phyloP scores from a whole-genome alignment of 2,329 filamentous ascomycete species.

The Coniochaeta sp. region DNA sequence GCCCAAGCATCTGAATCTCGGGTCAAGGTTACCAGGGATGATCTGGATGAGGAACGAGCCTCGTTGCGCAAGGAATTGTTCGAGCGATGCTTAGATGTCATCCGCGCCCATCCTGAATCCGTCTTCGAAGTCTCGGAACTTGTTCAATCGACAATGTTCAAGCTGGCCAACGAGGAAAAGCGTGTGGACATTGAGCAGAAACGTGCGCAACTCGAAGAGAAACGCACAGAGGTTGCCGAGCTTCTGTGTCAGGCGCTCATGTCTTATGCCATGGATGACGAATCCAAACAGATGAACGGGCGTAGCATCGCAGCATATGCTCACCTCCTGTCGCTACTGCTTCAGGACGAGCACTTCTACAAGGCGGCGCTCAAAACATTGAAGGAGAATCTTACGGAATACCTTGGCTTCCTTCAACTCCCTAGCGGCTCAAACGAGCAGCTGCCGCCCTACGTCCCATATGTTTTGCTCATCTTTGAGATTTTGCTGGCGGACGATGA shows the following conservation, averaged over 20 bases:
- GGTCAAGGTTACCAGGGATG: conserved; percentile 58
- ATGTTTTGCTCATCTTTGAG: conserved; percentile 84
- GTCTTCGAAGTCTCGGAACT: conserved; percentile 89
- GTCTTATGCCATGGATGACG: conserved; percentile 54
- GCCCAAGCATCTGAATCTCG: conserved; percentile 6
- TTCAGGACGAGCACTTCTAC: conserved; percentile 78
- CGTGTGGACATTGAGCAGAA: no score
- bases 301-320: conserved; percentile 76
- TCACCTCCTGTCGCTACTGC: conserved; percentile 79
- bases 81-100: conserved; percentile 82
- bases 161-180: conserved; percentile 48
- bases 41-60: conserved; percentile 68
- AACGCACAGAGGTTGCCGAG: neutral
- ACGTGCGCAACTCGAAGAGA: conserved; percentile 76
- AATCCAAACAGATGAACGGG: conserved; percentile 57
- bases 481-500: conserved; percentile 84
- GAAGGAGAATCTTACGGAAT: conserved; percentile 66
- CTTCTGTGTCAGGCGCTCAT: conserved; percentile 72
- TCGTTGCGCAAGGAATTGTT: conserved; percentile 72
- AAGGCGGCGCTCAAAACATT: conserved; percentile 66
- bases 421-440: conserved; percentile 57
- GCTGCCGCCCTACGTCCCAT: conserved; percentile 70
- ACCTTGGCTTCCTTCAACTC: conserved; percentile 74
- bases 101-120: conserved; percentile 78
- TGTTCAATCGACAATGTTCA: conserved; percentile 63